A percentile compares a stretch with the other conserved stretches of the same genome.
These are phyloP conservation scores for Thelonectria olida DNA, from an alignment of 2,329 filamentous ascomycete genomes.

Conservation along the genomic window DNA sequence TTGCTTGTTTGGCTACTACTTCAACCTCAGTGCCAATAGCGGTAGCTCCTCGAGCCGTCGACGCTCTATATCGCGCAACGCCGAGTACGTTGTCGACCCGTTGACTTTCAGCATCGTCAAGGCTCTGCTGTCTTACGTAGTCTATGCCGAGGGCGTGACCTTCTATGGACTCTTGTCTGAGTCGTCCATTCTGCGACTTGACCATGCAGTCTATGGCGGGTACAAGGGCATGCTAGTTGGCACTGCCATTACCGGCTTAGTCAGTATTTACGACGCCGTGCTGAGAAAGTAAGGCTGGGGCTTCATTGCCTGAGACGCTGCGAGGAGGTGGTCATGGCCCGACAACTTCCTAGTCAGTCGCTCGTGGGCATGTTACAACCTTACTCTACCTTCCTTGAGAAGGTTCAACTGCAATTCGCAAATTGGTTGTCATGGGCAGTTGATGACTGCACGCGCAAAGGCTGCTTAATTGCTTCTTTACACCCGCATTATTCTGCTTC, in stretches of 20 bases:
- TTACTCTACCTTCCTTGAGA: neutral
- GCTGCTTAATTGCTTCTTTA: constrained; percentile 5
- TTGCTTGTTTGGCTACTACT: constrained; percentile 81
- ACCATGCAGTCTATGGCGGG: constrained; percentile 74
- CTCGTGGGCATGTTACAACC: neutral
- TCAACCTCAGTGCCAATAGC: constrained; percentile 78
- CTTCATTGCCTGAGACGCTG: neutral
- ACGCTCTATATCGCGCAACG: constrained; percentile 49
- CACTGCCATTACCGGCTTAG: constrained; percentile 71
- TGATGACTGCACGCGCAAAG: constrained; percentile 6
- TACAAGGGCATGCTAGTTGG: constrained; percentile 76
- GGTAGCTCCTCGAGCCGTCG: constrained; percentile 50
- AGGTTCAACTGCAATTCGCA: neutral
- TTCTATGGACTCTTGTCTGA: constrained; percentile 70
- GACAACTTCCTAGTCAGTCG: neutral
- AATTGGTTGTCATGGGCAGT: constrained; percentile 4
- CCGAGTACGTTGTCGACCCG: constrained; percentile 78
- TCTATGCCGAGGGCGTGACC: constrained; percentile 75
- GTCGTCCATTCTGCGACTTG: constrained; percentile 69
- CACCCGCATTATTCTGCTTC: constrained; percentile 26
- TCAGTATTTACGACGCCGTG: constrained; percentile 81
- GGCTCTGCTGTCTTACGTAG: constrained; percentile 81
- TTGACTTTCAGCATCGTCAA: constrained; percentile 91
- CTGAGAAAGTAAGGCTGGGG: constrained; percentile 70
- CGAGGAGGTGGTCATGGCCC: neutral